Evolutionary conservation across 2,329 filamentous ascomycete species (phyloP).

Genomic region (Pseudopithomyces chartarum): DNA sequence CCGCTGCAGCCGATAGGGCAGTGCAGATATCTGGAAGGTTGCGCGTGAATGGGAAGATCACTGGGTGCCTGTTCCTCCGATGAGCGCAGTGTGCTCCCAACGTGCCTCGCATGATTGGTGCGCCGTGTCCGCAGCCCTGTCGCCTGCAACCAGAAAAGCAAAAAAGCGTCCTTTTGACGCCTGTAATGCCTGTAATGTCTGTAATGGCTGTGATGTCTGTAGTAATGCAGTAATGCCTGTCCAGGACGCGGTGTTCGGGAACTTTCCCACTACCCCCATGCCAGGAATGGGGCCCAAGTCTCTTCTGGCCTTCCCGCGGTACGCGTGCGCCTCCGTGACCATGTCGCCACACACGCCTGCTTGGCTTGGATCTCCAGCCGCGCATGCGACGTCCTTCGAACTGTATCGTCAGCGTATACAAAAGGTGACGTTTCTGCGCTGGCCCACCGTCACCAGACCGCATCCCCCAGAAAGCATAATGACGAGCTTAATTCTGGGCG

Average conservation of each 20-base stretch:
- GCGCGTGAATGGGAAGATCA: background rate
- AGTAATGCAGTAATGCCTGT: too few species aligned
- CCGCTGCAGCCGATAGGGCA: slow-evolving; percentile 6
- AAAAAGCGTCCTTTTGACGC: background rate
- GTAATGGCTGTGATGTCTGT: too few species aligned
- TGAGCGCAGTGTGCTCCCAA: background rate
- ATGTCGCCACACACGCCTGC: too few species aligned
- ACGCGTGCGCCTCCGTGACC: background rate
- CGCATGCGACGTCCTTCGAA: too few species aligned
- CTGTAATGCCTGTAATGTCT: too few species aligned
- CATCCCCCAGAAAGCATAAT: too few species aligned
- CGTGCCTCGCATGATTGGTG: slow-evolving; percentile 12
- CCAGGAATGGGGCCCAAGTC: background rate
- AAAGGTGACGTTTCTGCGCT: too few species aligned
- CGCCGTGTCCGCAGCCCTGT: background rate
- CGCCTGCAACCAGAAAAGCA: background rate
- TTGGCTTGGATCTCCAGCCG: too few species aligned
- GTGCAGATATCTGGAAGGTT: background rate
- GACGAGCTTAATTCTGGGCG: too few species aligned
- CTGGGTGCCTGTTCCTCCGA: background rate
- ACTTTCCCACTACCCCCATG: background rate
- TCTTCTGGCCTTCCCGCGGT: background rate
- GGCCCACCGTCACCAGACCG: too few species aligned
- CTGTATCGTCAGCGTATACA: too few species aligned
- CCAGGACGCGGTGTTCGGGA: slow-evolving; percentile 1